Percentiles rank a stretch among this genome's conserved stretches.
phyloP scores from a whole-genome alignment of 345 rosid species.

The Syzygium jambos region DNA sequence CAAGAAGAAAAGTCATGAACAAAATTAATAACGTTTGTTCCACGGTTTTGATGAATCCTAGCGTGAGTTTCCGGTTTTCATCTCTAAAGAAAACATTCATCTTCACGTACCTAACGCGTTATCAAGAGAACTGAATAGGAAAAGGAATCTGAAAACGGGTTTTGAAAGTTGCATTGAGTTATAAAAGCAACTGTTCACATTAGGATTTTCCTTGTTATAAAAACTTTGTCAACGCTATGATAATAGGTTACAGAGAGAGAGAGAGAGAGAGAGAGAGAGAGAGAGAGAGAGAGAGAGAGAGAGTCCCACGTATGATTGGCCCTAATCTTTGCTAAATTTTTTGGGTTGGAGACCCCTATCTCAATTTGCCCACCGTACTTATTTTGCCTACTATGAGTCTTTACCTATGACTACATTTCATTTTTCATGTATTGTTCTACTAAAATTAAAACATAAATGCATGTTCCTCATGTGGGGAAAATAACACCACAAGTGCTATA shows the following conservation, averaged over 20 bases:
- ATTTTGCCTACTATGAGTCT: background rate
- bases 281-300: background rate
- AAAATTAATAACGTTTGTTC: background rate
- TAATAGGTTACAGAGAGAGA: background rate
- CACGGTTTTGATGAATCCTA: too few species aligned
- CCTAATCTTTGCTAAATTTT: background rate
- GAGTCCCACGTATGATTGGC: background rate
- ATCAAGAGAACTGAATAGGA: background rate
- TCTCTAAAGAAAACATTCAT: background rate
- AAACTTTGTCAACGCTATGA: background rate
- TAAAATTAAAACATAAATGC: background rate
- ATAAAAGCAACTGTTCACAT: background rate
- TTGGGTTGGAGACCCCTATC: background rate
- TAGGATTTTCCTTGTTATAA: background rate
- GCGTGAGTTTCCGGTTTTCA: background rate
- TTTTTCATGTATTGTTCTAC: background rate
- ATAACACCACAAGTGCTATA: background rate
- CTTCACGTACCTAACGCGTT: background rate
- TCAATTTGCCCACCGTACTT: background rate
- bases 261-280: too few species aligned
- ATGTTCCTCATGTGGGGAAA: background rate
- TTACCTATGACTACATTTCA: background rate
- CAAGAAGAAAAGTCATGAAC: background rate
- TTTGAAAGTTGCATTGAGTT: background rate
- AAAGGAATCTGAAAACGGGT: background rate